A percentile compares a stretch with the other conserved stretches of the same genome.
These are phyloP conservation scores for Gossypium bickii DNA, from an alignment of 345 rosid genomes.

Conservation along the genomic window DNA sequence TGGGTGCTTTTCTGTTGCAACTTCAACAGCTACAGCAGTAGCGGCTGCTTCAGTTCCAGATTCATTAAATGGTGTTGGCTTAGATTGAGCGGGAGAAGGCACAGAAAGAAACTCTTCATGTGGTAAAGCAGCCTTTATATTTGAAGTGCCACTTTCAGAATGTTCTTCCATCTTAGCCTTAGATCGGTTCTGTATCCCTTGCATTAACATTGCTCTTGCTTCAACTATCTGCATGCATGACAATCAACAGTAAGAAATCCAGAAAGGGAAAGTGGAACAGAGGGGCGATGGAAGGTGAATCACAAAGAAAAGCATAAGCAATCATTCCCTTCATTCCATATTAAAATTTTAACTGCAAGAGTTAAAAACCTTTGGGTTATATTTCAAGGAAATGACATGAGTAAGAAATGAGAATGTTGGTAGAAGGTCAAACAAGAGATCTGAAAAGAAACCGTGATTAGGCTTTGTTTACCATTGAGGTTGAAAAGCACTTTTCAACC, in stretches of 20 bases:
- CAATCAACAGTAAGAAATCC: conserved; percentile 6
- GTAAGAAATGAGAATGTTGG: neutral
- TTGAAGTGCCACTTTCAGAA: conserved; percentile 25
- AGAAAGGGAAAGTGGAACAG: neutral
- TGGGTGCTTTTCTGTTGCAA: conserved; percentile 46
- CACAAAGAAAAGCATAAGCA: neutral
- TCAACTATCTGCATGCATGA: conserved; percentile 55
- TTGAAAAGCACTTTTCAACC: too few species aligned
- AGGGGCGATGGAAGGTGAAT: neutral
- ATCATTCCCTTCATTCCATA: conserved; percentile 1
- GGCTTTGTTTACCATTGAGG: too few species aligned
- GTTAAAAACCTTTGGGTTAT: neutral
- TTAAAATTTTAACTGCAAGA: neutral
- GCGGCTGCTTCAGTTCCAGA: conserved; percentile 36
- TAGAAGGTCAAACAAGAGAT: neutral
- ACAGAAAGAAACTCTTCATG: conserved; percentile 35
- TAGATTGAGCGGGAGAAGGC: conserved; percentile 39
- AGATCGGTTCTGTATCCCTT: conserved; percentile 40
- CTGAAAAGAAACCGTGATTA: neutral
- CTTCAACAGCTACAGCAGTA: conserved; percentile 29
- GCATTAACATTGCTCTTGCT: conserved; percentile 73
- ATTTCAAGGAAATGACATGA: neutral
- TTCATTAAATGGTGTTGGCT: conserved; percentile 38
- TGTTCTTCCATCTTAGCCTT: conserved; percentile 22
- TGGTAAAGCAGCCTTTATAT: conserved; percentile 24